Evolutionary conservation across 2,329 filamentous ascomycete genomes (phyloP).

Genomic region (Trichoderma asperellum): DNA sequence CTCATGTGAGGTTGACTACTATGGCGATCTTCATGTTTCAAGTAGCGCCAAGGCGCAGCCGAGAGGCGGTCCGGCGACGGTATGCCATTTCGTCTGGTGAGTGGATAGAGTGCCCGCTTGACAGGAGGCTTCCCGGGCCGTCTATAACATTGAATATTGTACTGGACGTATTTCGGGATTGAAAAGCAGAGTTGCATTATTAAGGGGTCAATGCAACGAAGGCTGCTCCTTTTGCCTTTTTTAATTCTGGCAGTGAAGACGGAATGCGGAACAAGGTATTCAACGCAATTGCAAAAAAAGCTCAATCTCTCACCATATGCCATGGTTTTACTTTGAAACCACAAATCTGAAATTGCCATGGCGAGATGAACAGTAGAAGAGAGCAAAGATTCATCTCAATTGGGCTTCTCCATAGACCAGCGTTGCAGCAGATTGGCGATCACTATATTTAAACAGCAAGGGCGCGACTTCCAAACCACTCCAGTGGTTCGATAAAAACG

Average conservation of each 20-base stretch:
- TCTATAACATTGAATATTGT: not conserved
- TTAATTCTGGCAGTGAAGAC: not conserved
- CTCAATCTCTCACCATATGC: not conserved
- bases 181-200: not conserved
- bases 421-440: conserved; percentile 18
- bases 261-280: not conserved
- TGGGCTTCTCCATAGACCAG: conserved; percentile 2
- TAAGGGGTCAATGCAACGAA: not conserved
- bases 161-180: not conserved
- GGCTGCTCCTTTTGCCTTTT: not conserved
- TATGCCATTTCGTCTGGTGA: not conserved
- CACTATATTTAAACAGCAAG: not conserved
- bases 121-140: not conserved
- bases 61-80: not conserved
- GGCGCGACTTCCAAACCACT: not conserved
- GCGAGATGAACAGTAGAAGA: not conserved
- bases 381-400: not conserved
- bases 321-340: not conserved
- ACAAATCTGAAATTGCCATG: not conserved
- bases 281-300: not conserved
- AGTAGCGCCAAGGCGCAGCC: not conserved
- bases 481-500: conserved; percentile 10
- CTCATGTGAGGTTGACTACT: not conserved
- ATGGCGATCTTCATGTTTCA: not conserved
- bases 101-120: not conserved